Base-by-base conservation (phyloP, 2,329 filamentous ascomycete species). In the Colletotrichum ledebouriae region DNA sequence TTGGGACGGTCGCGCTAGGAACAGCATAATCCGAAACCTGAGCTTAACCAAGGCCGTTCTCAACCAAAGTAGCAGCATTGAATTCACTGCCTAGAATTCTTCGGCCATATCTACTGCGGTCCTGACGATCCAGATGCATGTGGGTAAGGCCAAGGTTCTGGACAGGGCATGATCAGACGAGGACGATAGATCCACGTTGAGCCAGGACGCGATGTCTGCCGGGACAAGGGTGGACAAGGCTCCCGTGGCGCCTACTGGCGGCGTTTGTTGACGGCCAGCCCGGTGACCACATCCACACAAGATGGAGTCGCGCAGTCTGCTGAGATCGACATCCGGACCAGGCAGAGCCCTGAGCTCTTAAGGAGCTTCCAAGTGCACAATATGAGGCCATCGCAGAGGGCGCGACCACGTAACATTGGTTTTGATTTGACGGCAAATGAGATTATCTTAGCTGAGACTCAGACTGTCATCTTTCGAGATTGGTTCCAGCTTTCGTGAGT, bases 131-230 rank as follows among this genome's bases (percentile, higher is more conserved):
- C 50, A 62, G 49, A 39, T 44, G 60, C 25, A 47, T 20, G 46
- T 59, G 39, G 47, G 39, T 39, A 29, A 22, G 39, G 29, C 41
- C 60, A 29, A 39, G 53, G 53, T 12, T 42, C 33, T 58, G 11
- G 65, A 52, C 60, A 47, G 55, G 50, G 50, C 60, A 58, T 37
- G 34, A 69, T 67, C 58, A 67, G 63, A 69, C 57, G 44, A 67
- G 57, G 44, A 33, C 37, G 17, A 37, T 39, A 33, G 65, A 42
- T 25, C 41, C 62, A 56, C 37, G 20, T 20, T 42, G 22, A 46
- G 33, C 50, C 50, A 37, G 52, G 50, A 61, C 41, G 63, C 46
- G 20, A 37, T 58, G 44, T 53, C 37, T 67, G 37, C 63, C 50
- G 37, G 63, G 63, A 46, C 52, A 50, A 29, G 57, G 63, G 49